Base-by-base conservation (phyloP, 805 yeast species). In the Saturnispora galanensis region DNA sequence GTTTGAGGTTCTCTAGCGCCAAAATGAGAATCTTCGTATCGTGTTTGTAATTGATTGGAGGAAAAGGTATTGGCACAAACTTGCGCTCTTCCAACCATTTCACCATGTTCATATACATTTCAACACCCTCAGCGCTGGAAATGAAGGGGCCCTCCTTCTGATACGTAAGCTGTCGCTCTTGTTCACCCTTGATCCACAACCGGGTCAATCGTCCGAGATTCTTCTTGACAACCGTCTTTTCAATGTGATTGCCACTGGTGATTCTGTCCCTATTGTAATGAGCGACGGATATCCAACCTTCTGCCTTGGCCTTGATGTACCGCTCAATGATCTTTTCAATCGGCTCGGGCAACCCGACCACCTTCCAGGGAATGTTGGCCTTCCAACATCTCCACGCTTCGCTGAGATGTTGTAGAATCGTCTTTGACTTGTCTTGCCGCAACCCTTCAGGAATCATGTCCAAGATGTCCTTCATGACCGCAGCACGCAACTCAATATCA, bases 311-410 rank as follows among this genome's bases (percentile, higher is more conserved):
- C 56, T 87, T 82, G 40, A 93, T 81, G 56, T 93, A 93, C 38
- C 96, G 75, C 56, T 85, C 82, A 49, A 93, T 89, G 33, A 93
- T 85, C 37, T 77, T 76, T 52, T 81, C 93, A 21, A 93, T 77
- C 0, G 97, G 97, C 43, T 75, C 83, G 2, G 99, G 98, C 64
- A 93, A 69, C 0, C 97, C 97, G 1, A 96, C 95, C 12, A 93
- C 97, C 53, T 86, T 80, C 97, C 97, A 93, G 0, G 97, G 96
- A 47, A 93, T 83, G 57, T 93, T 90, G 2, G 98, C 98, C 61
- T 93, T 93, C 99, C 99, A 93, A 61, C 97, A 93, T 60, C 98
- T 70, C 99, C 99, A 93, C 0, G 98, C 98, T 62, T 93, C 98
- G 58, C 95, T 84, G 47, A 93, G 69, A 63, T 93, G 99, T 56